Evolutionary conservation across 1,139 yeast species (phyloP).

Genomic region (Suhomyces bolitotheri): DNA sequence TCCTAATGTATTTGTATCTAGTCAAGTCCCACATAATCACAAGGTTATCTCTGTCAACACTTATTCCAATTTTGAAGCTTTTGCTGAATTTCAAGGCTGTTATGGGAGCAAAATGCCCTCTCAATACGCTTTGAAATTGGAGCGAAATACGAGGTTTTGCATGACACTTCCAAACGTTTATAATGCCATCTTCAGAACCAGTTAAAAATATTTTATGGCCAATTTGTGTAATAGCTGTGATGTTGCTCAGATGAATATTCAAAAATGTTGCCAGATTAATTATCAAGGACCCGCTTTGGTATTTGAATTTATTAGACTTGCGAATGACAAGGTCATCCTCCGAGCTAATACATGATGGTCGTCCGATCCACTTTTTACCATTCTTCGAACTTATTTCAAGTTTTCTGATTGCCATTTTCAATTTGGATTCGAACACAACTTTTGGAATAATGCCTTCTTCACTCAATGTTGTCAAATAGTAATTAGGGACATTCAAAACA

Average conservation of each 20-base stretch:
- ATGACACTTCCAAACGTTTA: conserved; percentile 54
- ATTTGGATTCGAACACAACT: conserved; percentile 38
- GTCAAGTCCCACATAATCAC: conserved; percentile 63
- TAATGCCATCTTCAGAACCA: conserved; percentile 56
- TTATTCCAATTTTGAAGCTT: conserved; percentile 53
- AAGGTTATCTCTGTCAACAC: conserved; percentile 51
- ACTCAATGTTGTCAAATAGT: conserved; percentile 30
- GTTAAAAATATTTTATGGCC: conserved; percentile 47
- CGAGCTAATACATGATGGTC: conserved; percentile 39
- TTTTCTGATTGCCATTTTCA: conserved; percentile 36
- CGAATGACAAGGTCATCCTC: conserved; percentile 45
- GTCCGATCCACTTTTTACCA: conserved; percentile 47
- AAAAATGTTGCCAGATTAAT: conserved; percentile 45
- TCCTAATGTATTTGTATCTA: conserved; percentile 49
- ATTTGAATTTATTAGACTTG: conserved; percentile 30
- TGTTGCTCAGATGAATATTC: conserved; percentile 40
- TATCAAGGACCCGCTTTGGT: conserved; percentile 36
- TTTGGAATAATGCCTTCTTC: conserved; percentile 25
- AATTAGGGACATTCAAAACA: conserved; percentile 36
- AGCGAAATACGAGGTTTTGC: conserved; percentile 30
- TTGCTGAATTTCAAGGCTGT: conserved; percentile 44
- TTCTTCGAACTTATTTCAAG: conserved; percentile 39
- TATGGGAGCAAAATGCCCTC: conserved; percentile 55
- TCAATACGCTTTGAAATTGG: conserved; percentile 46
- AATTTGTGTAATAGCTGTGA: conserved; percentile 36